Base-by-base conservation (phyloP, 331 rosid species). In the Quercus tomentella region DNA sequence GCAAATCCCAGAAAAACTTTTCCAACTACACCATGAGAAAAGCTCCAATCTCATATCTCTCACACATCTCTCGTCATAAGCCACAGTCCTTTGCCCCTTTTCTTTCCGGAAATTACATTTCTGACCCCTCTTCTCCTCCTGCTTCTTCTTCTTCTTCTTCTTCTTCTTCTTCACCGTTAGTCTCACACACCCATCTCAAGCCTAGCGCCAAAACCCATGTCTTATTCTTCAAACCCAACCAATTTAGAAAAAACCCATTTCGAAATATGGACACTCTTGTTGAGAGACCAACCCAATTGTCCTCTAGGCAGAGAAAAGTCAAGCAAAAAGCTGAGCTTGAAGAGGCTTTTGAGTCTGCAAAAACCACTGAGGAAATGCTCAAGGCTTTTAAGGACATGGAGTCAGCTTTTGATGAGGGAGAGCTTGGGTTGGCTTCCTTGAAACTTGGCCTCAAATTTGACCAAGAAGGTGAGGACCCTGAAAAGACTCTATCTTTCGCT, bases 401-500 rank as follows among this genome's bases (percentile, higher is more conserved):
- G 75, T 73, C 80, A 5, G 83, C 72, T 72, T 92, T 88, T 25
- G 87, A 84, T 4, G 97, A 92, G 78, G 79, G 80, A 54, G 96
- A 91, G 56, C 94, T 94, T 7, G 97, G 92, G 15, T 81, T 91
- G 87, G 97, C 96, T 85, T 73, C 95, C 72, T 75, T 94, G 84
- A 91, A 94, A 78, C 72, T 94, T 80, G 98, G 97, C 57, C 91
- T 92, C 56, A 94, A 87, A 87, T 86, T 94, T 61, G 97, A 94
- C 72, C 97, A 86, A 17, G 94, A 91, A 85, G 97, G 93, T 75
- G 97, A 92, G 84, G 94, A 94, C 62, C 97, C 95, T 72, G 94
- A 86, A 81, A 89, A 81, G 79, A 84, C 87, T 78, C 87, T 91
- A 60, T 81, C 88, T 16, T 94, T 91, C 78, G 95, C 97, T 22